Evolutionary conservation across 805 yeast genomes (phyloP).

Genomic region (Helenozyma baotianmanensis): DNA sequence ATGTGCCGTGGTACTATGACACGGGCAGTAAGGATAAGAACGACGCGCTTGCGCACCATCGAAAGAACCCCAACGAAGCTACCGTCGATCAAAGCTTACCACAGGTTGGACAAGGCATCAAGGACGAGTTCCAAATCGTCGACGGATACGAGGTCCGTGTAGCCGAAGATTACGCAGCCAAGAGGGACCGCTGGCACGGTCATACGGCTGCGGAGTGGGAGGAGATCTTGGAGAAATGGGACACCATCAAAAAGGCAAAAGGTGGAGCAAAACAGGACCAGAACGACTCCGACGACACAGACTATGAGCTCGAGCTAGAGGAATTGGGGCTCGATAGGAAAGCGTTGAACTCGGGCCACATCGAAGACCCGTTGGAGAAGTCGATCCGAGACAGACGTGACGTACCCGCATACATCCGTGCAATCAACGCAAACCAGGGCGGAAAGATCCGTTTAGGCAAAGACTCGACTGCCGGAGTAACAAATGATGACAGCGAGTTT

Average conservation of each 20-base stretch:
- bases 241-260: constrained; percentile 23
- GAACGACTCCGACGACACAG: constrained; percentile 33
- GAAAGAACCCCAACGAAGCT: constrained; percentile 36
- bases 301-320: constrained; percentile 35
- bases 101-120: constrained; percentile 52
- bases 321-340: constrained; percentile 29
- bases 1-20: constrained; percentile 38
- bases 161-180: constrained; percentile 56
- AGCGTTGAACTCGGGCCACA: constrained; percentile 20
- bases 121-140: constrained; percentile 34
- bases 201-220: constrained; percentile 62
- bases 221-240: constrained; percentile 45
- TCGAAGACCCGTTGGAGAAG: constrained; percentile 36
- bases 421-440: constrained; percentile 27
- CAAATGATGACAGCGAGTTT: constrained; percentile 14
- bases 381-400: constrained; percentile 67
- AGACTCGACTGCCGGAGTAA: constrained; percentile 22
- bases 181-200: constrained; percentile 81
- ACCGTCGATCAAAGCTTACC: constrained; percentile 47
- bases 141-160: constrained; percentile 16
- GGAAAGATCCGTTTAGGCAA: constrained; percentile 34
- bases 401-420: constrained; percentile 60
- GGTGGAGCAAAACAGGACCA: constrained; percentile 6
- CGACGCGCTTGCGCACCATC: constrained; percentile 58
- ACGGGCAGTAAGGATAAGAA: constrained; percentile 3